Base-by-base conservation (phyloP, 2,329 filamentous ascomycete genomes). In the Alternaria tenuissima region DNA sequence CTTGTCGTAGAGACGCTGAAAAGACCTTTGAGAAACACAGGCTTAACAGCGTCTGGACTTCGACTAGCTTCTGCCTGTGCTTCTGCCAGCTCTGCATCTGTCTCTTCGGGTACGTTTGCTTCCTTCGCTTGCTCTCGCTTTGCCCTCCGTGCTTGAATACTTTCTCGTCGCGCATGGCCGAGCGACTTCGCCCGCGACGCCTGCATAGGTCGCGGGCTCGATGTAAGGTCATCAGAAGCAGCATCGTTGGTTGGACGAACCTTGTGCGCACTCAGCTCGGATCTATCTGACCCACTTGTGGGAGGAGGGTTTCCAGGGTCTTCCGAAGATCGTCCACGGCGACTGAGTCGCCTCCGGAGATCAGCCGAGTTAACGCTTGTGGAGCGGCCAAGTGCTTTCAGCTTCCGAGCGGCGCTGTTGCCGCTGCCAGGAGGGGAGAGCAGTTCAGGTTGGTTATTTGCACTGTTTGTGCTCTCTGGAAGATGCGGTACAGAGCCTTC, bases 1-100 rank as follows among this genome's bases (percentile, higher is more conserved):
- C 93, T 97, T 7, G 95, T 99, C 0, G 95, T 99, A 4, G 93
- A 96, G 55, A 98, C 95, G 72, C 94, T 98, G 81, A 99, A 98
- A 18, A 99, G 85, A 5, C 95, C 95, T 79, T 98, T 99, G 58
- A 99, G 86, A 77, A 91, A 98, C 3, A 98, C 95, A 0, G 95
- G 95, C 77, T 97, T 97, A 54, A 94, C 89, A 62, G 94, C 87
- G 67, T 96, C 93, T 5, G 91, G 89, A 67, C 87, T 89, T 24
- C 81, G 78, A 22, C 65, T 88, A 62, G 85, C 84, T 52, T 81
- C 78, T 41, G 85, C 83, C 18, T 83, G 75, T 26, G 80, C 82
- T 59, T 85, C 84, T 1, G 82, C 81, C 26, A 92, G 81, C 58
- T 97, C 93, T 49, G 89, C 87, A 73, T 96, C 93, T 0, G 93